phyloP scores from a whole-genome alignment of 2,329 filamentous ascomycete genomes.

The Taxawa tesnikishii region DNA sequence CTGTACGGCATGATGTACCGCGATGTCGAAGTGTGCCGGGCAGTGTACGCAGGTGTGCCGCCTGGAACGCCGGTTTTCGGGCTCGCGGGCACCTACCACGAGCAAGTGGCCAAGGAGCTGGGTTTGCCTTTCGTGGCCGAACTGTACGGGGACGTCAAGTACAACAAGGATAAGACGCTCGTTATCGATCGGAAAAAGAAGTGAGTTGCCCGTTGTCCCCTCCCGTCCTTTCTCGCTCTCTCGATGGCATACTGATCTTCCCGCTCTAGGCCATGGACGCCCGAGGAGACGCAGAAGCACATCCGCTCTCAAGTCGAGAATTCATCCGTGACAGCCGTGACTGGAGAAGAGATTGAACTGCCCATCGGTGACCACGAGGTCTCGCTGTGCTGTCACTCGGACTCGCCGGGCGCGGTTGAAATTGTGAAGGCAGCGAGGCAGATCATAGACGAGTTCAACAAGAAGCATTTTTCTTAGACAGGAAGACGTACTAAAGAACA shows the following conservation, averaged over 20 bases:
- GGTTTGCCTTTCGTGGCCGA: slow-evolving; percentile 42
- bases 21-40: slow-evolving; percentile 38
- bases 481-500: no score
- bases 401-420: slow-evolving; percentile 30
- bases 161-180: slow-evolving; percentile 35
- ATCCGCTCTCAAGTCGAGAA: slow-evolving; percentile 27
- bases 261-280: slow-evolving; percentile 26
- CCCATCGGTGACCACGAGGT: slow-evolving; percentile 29
- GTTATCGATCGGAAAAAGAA: slow-evolving; percentile 50
- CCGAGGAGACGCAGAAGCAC: slow-evolving; percentile 28
- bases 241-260: no score
- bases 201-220: slow-evolving; percentile 12
- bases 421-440: slow-evolving; percentile 30
- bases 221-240: no score
- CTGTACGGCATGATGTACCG: slow-evolving; percentile 45
- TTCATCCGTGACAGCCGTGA: slow-evolving; percentile 27
- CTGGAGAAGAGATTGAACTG: slow-evolving; percentile 27
- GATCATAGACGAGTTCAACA: slow-evolving; percentile 30
- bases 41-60: slow-evolving; percentile 42
- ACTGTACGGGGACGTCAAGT: slow-evolving; percentile 45
- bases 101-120: slow-evolving; percentile 40
- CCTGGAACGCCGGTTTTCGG: slow-evolving; percentile 41
- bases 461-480: slow-evolving; percentile 4
- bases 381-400: slow-evolving; percentile 32
- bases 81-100: slow-evolving; percentile 41